Evolutionary conservation across 345 rosid species (phyloP), one percentile per base, ranked within the genome.

Genomic region (Boechera divaricarpa): DNA sequence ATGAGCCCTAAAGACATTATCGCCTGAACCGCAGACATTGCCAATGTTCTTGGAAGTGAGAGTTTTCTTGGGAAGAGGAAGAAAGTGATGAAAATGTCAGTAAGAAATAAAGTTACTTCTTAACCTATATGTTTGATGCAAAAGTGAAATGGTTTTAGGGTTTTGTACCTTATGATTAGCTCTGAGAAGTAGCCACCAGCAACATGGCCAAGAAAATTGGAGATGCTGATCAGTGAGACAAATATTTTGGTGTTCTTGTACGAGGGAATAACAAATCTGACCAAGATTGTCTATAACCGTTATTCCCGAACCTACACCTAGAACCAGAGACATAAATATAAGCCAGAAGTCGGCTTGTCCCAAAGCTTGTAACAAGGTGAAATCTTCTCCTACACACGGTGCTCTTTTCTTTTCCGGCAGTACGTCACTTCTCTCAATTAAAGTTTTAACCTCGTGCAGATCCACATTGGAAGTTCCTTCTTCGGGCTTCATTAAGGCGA

Each of bases 111-210:
- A n/a, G 13, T n/a, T 16, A 33, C 2, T 6, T 45, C 12, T 5
- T 21, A 60, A 39, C 12, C 4, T 9, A n/a, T 10, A 65, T n/a
- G 51, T 74, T 7, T 28, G 33, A 67, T 59, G 28, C 5, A 7
- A 24, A 47, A 65, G 49, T 57, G 59, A 32, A 47, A 26, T 63
- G 31, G 59, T 35, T 57, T 41, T 1, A 33, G 5, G 3, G 2
- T 45, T 58, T 32, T 57, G 41, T 66, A 78, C 95, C 95, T 88
- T 21, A 93, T 86, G 41, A 86, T 70, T 24, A 83, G 70, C 89
- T 93, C 98, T 4, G 98, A 91, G 71, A 93, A 89, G 90, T 87
- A 91, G 15, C 98, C 98, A 44, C 97, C 98, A 36, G 91, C 95
- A 68, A 93, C 89, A 4, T 93, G 93, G 49, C 98, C 98, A 1